These are phyloP conservation scores for Trichophyton benhamiae DNA, from an alignment of 2,329 filamentous ascomycete genomes.

Conservation along the genomic window DNA sequence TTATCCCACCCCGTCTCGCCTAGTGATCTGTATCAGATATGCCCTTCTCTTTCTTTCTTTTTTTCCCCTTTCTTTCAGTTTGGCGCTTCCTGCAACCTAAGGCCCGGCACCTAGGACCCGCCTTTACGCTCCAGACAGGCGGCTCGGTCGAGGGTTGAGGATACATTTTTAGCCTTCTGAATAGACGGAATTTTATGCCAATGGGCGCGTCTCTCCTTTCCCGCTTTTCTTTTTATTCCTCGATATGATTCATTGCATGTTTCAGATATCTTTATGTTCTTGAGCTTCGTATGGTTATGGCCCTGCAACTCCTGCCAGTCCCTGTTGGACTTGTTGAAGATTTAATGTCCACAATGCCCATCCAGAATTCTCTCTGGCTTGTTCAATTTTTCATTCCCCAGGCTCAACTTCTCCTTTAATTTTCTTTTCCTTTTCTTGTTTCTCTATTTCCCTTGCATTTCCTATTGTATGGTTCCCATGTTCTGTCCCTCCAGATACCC, in stretches of 20 bases:
- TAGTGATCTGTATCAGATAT: neutral
- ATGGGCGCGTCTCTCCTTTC: neutral
- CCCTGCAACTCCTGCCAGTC: neutral
- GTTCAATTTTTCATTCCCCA: conserved; percentile 7
- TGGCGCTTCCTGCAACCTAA: neutral
- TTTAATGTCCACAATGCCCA: conserved; percentile 29
- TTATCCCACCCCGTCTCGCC: neutral
- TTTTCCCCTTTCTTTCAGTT: neutral
- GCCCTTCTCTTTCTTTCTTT: neutral
- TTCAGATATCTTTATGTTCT: conserved; percentile 8
- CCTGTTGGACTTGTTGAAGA: conserved; percentile 14
- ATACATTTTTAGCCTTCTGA: neutral
- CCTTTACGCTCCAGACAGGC: neutral
- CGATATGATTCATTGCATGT: conserved; percentile 4
- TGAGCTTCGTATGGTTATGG: conserved; percentile 5
- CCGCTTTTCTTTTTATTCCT: neutral
- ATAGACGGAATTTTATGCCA: neutral
- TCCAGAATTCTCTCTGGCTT: conserved; percentile 13
- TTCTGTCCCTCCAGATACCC: neutral
- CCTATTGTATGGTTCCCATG: neutral
- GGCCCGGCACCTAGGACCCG: neutral
- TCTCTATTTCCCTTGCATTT: conserved; percentile 11
- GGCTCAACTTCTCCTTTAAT: conserved; percentile 12
- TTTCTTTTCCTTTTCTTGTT: conserved; percentile 13
- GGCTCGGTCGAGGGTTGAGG: neutral